Conservation (phyloP, 345 rosid genomes). For the Turnera subulata region DNA sequence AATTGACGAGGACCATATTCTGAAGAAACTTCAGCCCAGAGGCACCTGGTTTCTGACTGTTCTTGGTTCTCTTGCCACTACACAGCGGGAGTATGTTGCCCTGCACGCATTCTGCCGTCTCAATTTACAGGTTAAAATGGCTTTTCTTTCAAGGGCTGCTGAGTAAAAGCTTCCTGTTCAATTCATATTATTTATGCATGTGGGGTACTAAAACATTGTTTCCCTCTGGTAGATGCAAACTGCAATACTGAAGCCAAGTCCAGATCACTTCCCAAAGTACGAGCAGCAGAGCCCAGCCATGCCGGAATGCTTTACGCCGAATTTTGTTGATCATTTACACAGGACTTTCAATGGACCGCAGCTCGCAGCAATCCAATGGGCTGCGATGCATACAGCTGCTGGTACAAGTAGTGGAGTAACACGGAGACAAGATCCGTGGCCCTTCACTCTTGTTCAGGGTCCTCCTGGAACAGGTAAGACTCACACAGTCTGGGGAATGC, state of each 20-base stretch:
- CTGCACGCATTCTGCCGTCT: conserved; percentile 97
- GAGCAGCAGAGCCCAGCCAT: conserved; percentile 85
- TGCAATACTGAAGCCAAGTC: conserved; percentile 86
- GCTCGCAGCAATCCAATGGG: conserved; percentile 95
- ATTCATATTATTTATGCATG: conserved; percentile 13
- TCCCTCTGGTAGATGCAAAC: conserved; percentile 71
- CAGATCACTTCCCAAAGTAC: conserved; percentile 89
- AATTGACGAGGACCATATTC: conserved; percentile 76
- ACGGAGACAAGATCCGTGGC: conserved; percentile 97
- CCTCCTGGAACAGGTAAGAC: conserved; percentile 99
- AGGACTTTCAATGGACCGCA: conserved; percentile 89
- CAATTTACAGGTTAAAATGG: conserved; percentile 64
- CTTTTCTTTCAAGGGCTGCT: background rate
- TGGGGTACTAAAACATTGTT: conserved; percentile 17
- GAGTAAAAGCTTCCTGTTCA: background rate
- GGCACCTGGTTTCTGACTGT: conserved; percentile 86
- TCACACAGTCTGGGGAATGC: conserved; percentile 99
- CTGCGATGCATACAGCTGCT: conserved; percentile 98
- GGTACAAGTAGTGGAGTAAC: conserved; percentile 82
- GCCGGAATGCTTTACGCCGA: conserved; percentile 94
- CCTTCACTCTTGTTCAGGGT: conserved; percentile 97
- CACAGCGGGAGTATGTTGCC: conserved; percentile 98
- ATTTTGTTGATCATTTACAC: conserved; percentile 70
- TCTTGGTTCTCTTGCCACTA: conserved; percentile 98
- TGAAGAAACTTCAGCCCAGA: conserved; percentile 81